A percentile compares a stretch with the other conserved stretches of the same genome.
These are phyloP conservation scores for Mortierella antarctica DNA, from an alignment of 192 early-diverging fungal species.

Conservation along the genomic window DNA sequence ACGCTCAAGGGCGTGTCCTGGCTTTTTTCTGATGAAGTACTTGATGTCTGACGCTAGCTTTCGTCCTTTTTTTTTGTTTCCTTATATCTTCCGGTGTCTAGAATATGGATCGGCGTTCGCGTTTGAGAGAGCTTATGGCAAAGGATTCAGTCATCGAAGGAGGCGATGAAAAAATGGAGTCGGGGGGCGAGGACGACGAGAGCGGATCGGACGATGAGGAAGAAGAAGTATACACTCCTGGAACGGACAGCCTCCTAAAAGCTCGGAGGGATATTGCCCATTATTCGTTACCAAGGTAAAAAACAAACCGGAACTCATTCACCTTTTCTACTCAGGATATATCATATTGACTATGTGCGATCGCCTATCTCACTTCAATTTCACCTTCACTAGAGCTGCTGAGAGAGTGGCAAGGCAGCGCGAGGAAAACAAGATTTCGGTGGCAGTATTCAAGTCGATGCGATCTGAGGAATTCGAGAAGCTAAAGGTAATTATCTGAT, in stretches of 20 bases:
- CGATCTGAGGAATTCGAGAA: slow-evolving; percentile 78
- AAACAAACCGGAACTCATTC: not conserved
- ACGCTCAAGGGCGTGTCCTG: not conserved
- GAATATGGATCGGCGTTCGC: slow-evolving; percentile 72
- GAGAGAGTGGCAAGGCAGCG: slow-evolving; percentile 72
- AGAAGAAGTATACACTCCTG: slow-evolving; percentile 89
- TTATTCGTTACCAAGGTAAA: slow-evolving; percentile 77
- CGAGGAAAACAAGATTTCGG: slow-evolving; percentile 71
- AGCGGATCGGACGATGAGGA: slow-evolving; percentile 53
- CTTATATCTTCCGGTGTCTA: slow-evolving; percentile 10
- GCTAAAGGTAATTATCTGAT: slow-evolving; percentile 64
- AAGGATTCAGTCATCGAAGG: slow-evolving; percentile 56
- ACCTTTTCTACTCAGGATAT: not conserved
- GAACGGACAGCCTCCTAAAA: slow-evolving; percentile 72
- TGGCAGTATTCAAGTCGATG: slow-evolving; percentile 74
- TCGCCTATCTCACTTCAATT: not conserved
- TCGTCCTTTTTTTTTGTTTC: slow-evolving; percentile 36
- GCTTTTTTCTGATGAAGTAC: not conserved
- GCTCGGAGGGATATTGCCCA: slow-evolving; percentile 76
- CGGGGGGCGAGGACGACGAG: slow-evolving; percentile 69
- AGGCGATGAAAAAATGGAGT: slow-evolving; percentile 62
- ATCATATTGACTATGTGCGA: not conserved
- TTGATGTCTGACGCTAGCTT: not conserved
- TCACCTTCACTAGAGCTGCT: slow-evolving; percentile 63
- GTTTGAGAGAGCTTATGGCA: slow-evolving; percentile 80